Evolutionary conservation across 2,329 filamentous ascomycete species (phyloP).

Genomic region (Fusarium fracticaudum): DNA sequence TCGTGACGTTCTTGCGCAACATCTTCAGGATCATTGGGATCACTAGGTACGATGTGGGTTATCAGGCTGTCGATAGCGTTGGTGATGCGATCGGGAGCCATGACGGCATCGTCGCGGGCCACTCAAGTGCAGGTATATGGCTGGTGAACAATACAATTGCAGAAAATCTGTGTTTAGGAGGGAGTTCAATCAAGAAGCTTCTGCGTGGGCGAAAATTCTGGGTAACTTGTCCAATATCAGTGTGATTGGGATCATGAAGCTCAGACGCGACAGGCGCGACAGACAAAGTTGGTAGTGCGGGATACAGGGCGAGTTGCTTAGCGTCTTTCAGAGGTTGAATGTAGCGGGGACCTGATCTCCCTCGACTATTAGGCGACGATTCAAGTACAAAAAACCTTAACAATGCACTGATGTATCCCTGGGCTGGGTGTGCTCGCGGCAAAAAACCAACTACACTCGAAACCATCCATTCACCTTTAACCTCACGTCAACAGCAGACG

Average conservation of each 20-base stretch:
- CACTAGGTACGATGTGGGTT: conserved; percentile 74
- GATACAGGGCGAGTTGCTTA: conserved; percentile 30
- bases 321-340: conserved; percentile 9
- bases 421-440: conserved; percentile 41
- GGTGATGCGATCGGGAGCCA: conserved; percentile 75
- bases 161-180: background rate
- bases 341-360: conserved; percentile 32
- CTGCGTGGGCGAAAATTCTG: background rate
- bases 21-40: conserved; percentile 73
- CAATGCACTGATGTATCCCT: conserved; percentile 30
- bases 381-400: conserved; percentile 42
- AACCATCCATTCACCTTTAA: conserved; percentile 42
- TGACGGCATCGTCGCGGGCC: conserved; percentile 59
- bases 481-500: conserved; percentile 40
- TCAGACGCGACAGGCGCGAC: conserved; percentile 44
- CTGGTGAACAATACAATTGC: background rate
- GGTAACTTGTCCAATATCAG: background rate
- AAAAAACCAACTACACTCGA: conserved; percentile 51
- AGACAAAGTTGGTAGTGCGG: conserved; percentile 28
- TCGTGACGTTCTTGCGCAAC: conserved; percentile 75
- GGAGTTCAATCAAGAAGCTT: background rate
- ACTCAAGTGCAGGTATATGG: conserved; percentile 1
- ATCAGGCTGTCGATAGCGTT: conserved; percentile 83
- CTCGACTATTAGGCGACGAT: background rate
- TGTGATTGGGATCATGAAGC: conserved; percentile 11